Base-by-base conservation (phyloP, 192 early-diverging fungal genomes). In the Podochytrium sp. region DNA sequence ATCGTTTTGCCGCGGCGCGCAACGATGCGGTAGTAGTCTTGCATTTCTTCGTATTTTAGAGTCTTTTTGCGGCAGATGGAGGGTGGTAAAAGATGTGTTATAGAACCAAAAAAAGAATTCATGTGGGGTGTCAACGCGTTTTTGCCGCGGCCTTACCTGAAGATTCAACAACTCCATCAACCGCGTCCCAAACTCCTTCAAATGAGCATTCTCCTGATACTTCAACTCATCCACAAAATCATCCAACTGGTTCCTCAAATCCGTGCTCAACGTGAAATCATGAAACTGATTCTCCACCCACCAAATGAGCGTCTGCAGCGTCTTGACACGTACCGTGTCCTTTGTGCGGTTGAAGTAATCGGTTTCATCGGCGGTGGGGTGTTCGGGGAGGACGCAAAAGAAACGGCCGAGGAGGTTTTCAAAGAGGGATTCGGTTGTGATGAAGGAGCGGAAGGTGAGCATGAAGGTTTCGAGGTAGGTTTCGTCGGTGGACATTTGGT, bases 261-360 rank as follows among this genome's bases (percentile, higher is more conserved):
- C 58, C 37, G 71, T 77, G 71, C 75, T 73, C 2, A 85, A 72
- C 2, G 77, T 82, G 70, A 86, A 89, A 66, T 89, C 87, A 56
- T 84, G 83, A 79, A 83, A 89, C 68, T 86, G 80, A 40, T 87
- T 66, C 33, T 85, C 76, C 27, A 84, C 78, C 87, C 87, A 89
- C 75, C 79, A 82, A 27, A 76, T 75, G 32, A 87, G 49, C 5
- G 75, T 61, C 4, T 67, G 29, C 1, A 89, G 49, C 18, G 84
- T 82, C 86, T 79, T 66, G 69, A 62, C 56, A 58, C 87, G 87
- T 4, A 74, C 80, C 18, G 83, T 80, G 6, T 80, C 59, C 52
- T 81, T 84, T 62, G 78, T 80, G 12, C 53, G 67, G 1, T 75
- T 59, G 65, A 81, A 87, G 42, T 75, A 87, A 29, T 76, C 80